A percentile compares a stretch with the other conserved stretches of the same genome.
Evolutionary conservation across 345 rosid genomes (phyloP).

Genomic region (Gossypium bickii): DNA sequence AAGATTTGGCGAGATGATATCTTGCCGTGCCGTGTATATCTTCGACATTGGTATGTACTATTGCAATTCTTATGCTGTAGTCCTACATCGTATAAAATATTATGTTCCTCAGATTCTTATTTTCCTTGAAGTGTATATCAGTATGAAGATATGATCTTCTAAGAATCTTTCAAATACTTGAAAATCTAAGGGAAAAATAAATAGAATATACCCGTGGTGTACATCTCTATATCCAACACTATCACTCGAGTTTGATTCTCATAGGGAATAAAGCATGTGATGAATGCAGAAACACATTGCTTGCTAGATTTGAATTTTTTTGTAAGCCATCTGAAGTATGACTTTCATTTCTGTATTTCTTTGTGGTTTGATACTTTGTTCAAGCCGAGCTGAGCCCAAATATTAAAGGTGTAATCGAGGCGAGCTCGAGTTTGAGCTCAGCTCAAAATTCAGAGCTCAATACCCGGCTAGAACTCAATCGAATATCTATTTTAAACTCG

Average conservation of each 20-base stretch:
- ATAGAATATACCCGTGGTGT: too few relatives aligned
- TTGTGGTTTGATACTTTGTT: background rate
- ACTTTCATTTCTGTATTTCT: background rate
- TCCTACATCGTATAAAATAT: background rate
- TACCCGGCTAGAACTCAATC: too few relatives aligned
- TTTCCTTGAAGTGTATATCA: background rate
- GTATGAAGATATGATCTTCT: too few relatives aligned
- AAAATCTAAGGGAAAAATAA: too few relatives aligned
- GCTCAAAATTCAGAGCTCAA: too few relatives aligned
- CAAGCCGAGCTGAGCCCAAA: too few relatives aligned
- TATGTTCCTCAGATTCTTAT: background rate
- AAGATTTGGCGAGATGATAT: conserved; percentile 88
- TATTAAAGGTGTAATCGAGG: too few relatives aligned
- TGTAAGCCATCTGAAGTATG: background rate
- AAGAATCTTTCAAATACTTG: too few relatives aligned
- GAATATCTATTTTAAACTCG: too few relatives aligned
- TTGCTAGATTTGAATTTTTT: background rate
- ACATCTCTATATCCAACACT: background rate
- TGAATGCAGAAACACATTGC: background rate
- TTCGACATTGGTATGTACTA: conserved; percentile 72
- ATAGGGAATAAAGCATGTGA: background rate
- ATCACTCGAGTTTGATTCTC: background rate
- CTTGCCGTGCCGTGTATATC: conserved; percentile 85
- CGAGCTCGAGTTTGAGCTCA: too few relatives aligned
- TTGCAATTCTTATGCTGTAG: background rate